Evolutionary conservation across 805 yeast species (phyloP), one percentile per base, ranked within the genome.

Genomic region (Candida tammaniensis): DNA sequence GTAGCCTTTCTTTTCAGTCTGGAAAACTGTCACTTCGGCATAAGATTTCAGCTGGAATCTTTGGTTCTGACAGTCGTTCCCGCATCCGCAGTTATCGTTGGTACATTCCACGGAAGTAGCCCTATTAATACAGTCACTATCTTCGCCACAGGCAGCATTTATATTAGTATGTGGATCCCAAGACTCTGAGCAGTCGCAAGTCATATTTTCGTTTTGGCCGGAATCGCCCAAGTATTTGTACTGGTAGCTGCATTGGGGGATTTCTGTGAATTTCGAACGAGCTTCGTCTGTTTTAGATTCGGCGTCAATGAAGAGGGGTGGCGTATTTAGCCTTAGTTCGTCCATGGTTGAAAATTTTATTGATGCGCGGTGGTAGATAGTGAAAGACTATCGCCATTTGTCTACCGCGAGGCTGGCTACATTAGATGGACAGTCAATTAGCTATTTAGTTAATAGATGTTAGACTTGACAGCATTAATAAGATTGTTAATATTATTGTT

Each of bases 41-140:
- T 82, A 86, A 55, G 82, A 75, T 38, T 69, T 68, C 35, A 70
- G 72, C 58, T 93, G 98, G 55, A 91, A 91, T 38, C 98, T 63
- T 56, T 88, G 96, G 56, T 91, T 91, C 43, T 72, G 79, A 63
- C 98, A 91, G 49, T 74, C 68, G 18, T 69, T 66, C 20, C 96
- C 95, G 59, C 98, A 91, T 15, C 47, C 42, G 51, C 86, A 76
- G 31, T 71, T 67, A 13, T 70, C 83, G 51, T 82, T 76, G 2
- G 80, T 74, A 73, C 98, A 91, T 59, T 91, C 98, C 31, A 91
- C 88, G 24, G 88, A 83, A 0, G 98, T 93, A 33, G 88, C 74
- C 33, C 98, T 65, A 59, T 91, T 91, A 49, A 93, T 88, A 72
- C 98, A 91, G 55, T 83, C 88, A 11, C 93, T 82, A 43, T 81